Evolutionary conservation across 2,329 filamentous ascomycete species (phyloP).

Genomic region (Bipolaris oryzae): DNA sequence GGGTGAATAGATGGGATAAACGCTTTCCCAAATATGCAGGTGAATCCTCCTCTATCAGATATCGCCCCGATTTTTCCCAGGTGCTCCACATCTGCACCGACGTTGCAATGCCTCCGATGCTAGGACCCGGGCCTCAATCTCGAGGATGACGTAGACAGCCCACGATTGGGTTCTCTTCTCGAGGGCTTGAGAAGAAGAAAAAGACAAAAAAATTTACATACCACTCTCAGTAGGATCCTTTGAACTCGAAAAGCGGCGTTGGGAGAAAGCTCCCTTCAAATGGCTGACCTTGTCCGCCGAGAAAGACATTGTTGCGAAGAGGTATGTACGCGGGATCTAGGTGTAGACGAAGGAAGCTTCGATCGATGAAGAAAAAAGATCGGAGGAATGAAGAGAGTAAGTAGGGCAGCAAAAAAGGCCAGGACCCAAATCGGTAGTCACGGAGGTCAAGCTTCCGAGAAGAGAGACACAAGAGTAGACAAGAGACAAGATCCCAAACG

Average conservation of each 20-base stretch:
- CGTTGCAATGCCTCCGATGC: conserved; percentile 2
- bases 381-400: background rate
- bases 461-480: background rate
- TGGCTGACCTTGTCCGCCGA: conserved; percentile 43
- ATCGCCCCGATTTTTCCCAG: background rate
- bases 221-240: conserved; percentile 48
- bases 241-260: conserved; percentile 43
- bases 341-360: background rate
- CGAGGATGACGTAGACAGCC: conserved; percentile 17
- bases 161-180: too few relatives aligned
- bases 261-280: conserved; percentile 37
- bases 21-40: background rate
- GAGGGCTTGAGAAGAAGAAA: background rate
- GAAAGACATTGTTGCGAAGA: conserved; percentile 40
- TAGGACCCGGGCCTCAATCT: background rate
- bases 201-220: conserved; percentile 29
- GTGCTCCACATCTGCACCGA: conserved; percentile 1
- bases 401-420: background rate
- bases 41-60: background rate
- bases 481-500: background rate
- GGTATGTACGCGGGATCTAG: conserved; percentile 3
- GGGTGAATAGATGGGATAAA: background rate
- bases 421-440: background rate
- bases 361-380: background rate
- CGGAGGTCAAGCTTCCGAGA: background rate